Evolutionary conservation across 2,329 filamentous ascomycete genomes (phyloP), one percentile per base, ranked within the genome.

Genomic region (Dendrostoma leiphaemia): DNA sequence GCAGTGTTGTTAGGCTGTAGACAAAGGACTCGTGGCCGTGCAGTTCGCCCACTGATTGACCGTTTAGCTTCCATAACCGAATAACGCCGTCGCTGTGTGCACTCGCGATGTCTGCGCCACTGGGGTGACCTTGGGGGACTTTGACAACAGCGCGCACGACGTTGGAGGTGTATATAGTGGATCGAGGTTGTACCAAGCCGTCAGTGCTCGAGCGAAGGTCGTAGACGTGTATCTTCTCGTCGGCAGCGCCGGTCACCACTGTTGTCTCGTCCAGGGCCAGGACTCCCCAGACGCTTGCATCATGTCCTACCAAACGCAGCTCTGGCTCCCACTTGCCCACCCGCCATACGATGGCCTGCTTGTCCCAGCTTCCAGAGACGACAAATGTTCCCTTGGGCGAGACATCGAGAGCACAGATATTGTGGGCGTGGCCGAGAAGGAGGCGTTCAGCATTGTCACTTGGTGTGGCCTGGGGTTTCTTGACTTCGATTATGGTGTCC

Each of bases 1-100:
- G 89, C 9, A 96, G 74, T 21, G 82, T 80, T 1, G 88, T 80
- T 13, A 99, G 74, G 6, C 89, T 88, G 71, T 99, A 99, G 54
- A 99, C 94, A 68, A 96, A 99, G 66, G 88, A 95, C 54, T 96
- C 91, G 64, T 99, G 95, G 0, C 93, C 94, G 56, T 86, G 82
- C 3, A 99, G 77, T 68, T 92, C 86, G 9, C 81, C 87, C 10
- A 96, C 77, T 55, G 90, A 81, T 47, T 86, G 78, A 0, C 94
- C 94, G 50, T 88, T 83, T 24, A 96, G 67, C 32, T 87, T 94
- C 89, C 92, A 99, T 4, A 97, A 71, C 43, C 92, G 84, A 58
- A 99, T 89, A 19, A 92, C 77, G 26, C 91, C 90, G 66, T 99
- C 94, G 65, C 97, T 99, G 62, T 91, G 90, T 15, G 94, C 92